Conservation (phyloP, 2,329 filamentous ascomycete species). For the Blastomyces parvus region DNA sequence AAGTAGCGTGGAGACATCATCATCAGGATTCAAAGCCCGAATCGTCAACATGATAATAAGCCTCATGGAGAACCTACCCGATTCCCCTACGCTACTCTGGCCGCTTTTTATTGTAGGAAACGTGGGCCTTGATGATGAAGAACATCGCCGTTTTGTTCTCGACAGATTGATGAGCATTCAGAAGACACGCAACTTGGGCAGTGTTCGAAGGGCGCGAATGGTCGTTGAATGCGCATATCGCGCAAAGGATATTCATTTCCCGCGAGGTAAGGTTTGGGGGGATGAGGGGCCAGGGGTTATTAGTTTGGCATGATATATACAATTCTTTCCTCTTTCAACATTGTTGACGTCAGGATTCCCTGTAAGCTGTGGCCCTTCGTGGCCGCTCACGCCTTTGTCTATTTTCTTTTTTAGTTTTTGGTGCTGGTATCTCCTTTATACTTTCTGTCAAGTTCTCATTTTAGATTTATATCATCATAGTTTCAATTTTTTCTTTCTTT, state of each 20-base stretch:
- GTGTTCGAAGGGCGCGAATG: slow-evolving; percentile 19
- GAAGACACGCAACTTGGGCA: slow-evolving; percentile 22
- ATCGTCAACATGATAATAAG: slow-evolving; percentile 18
- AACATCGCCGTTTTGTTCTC: slow-evolving; percentile 24
- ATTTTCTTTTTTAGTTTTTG: neutral
- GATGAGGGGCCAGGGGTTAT: slow-evolving; percentile 9
- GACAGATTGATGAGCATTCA: slow-evolving; percentile 21
- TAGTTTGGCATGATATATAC: slow-evolving; percentile 12
- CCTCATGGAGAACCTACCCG: slow-evolving; percentile 18
- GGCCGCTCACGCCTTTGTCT: neutral
- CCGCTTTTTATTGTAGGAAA: slow-evolving; percentile 22
- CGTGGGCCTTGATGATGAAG: slow-evolving; percentile 18
- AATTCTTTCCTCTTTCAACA: neutral
- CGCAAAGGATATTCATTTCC: slow-evolving; percentile 14
- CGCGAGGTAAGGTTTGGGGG: slow-evolving; percentile 14
- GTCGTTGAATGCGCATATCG: slow-evolving; percentile 21
- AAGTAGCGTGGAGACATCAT: slow-evolving; percentile 5
- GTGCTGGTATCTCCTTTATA: neutral
- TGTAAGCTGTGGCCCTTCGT: neutral
- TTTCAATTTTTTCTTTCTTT: no score
- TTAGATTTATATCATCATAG: neutral
- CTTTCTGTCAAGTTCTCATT: neutral
- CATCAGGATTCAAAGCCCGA: slow-evolving; percentile 11
- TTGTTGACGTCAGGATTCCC: neutral
- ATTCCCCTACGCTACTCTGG: slow-evolving; percentile 19